Percentiles rank a stretch among this genome's conserved stretches.
Evolutionary conservation across 1,284 basidiomycete species (phyloP).

Genomic region (Albatrellus sp.): DNA sequence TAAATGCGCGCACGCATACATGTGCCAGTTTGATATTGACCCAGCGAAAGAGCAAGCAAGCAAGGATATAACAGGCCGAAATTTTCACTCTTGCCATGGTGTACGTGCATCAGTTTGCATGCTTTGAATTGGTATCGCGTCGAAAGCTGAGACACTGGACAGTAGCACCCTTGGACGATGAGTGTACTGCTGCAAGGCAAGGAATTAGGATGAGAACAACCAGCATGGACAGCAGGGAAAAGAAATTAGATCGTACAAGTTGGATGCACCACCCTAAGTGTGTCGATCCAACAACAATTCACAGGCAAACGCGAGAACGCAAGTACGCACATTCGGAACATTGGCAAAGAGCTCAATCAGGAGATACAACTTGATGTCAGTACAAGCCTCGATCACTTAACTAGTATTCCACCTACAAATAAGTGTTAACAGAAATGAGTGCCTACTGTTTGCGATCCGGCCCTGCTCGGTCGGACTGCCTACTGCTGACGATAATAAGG

Average conservation of each 20-base stretch:
- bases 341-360: slow-evolving; percentile 18
- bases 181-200: slow-evolving; percentile 13
- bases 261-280: slow-evolving; percentile 19
- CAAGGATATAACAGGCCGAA: too few species aligned
- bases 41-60: too few species aligned
- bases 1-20: too few species aligned
- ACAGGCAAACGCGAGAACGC: too few species aligned
- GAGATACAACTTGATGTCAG: slow-evolving; percentile 19
- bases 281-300: too few species aligned
- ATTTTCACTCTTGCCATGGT: too few species aligned
- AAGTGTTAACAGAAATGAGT: neutral
- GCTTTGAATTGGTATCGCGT: too few species aligned
- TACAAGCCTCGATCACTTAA: slow-evolving; percentile 19
- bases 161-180: slow-evolving; percentile 26
- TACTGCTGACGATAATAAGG: slow-evolving; percentile 21
- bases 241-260: slow-evolving; percentile 11
- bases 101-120: too few species aligned
- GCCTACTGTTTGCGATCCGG: slow-evolving; percentile 17
- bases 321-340: slow-evolving; percentile 16
- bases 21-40: too few species aligned
- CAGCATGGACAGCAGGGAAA: neutral
- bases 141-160: too few species aligned
- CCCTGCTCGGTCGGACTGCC: slow-evolving; percentile 18
- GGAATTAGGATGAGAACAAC: too few species aligned
- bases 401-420: slow-evolving; percentile 13